A percentile compares a stretch with the other conserved stretches of the same genome.
phyloP scores from a whole-genome alignment of 306 rosid species.

The Quercus variabilis region DNA sequence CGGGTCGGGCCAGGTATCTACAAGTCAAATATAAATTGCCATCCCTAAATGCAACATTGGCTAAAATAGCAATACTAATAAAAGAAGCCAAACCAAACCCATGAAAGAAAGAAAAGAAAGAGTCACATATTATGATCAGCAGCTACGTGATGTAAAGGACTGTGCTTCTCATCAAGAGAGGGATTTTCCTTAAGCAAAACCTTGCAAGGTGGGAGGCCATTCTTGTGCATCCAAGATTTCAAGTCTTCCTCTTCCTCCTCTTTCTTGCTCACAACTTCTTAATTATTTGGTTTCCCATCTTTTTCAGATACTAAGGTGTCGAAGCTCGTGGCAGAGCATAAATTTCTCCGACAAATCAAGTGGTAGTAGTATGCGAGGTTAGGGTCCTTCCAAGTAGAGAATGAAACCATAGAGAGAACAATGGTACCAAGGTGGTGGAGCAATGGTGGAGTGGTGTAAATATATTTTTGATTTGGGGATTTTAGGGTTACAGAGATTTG shows the following conservation, averaged over 20 bases:
- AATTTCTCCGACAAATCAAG: slow-evolving; percentile 20
- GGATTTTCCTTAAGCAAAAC: slow-evolving; percentile 68
- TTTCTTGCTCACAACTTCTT: slow-evolving; percentile 35
- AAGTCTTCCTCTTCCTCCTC: slow-evolving; percentile 56
- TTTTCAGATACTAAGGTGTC: slow-evolving; percentile 61
- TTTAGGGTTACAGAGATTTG: too few species aligned
- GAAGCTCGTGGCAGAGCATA: slow-evolving; percentile 51
- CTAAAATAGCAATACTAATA: too few species aligned
- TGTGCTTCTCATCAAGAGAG: slow-evolving; percentile 43
- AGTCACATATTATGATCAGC: slow-evolving; percentile 20
- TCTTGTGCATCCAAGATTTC: slow-evolving; percentile 85
- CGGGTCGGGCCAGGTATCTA: too few species aligned
- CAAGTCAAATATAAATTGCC: too few species aligned
- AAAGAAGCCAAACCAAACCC: too few species aligned
- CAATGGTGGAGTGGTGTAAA: too few species aligned
- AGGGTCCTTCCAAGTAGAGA: slow-evolving; percentile 17
- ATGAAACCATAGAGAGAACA: slow-evolving; percentile 23
- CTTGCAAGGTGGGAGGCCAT: slow-evolving; percentile 86
- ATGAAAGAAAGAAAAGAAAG: too few species aligned
- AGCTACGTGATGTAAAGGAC: slow-evolving; percentile 79
- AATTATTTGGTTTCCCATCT: slow-evolving; percentile 33
- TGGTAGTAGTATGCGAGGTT: slow-evolving; percentile 4
- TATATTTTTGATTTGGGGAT: too few species aligned
- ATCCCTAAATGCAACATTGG: too few species aligned
- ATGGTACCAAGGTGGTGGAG: too few species aligned